These are phyloP conservation scores for Adansonia rubrostipa DNA, from an alignment of 441 rosid genomes.

Conservation along the genomic window DNA sequence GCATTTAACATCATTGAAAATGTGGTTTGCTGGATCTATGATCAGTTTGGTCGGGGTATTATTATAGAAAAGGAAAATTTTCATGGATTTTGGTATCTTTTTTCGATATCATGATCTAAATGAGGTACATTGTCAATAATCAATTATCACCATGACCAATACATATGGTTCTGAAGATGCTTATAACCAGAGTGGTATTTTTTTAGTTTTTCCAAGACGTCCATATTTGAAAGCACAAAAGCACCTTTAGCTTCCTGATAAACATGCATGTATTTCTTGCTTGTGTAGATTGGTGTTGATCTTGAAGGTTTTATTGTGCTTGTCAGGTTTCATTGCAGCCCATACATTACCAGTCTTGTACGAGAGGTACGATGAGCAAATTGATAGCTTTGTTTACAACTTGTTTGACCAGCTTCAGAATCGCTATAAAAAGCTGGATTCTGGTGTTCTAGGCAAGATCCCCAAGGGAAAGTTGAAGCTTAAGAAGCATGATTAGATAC, in stretches of 20 bases:
- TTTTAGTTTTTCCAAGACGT: too few relatives aligned
- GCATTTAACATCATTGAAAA: neutral
- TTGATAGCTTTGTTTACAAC: constrained; percentile 63
- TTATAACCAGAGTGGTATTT: too few relatives aligned
- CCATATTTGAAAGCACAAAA: neutral
- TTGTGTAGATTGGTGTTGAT: neutral
- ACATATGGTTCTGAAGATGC: neutral
- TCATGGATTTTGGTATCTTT: neutral
- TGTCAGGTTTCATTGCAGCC: constrained; percentile 81
- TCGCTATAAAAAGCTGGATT: constrained; percentile 61
- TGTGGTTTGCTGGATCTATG: neutral
- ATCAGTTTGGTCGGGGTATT: neutral
- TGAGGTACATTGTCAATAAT: neutral
- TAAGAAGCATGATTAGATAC: constrained; percentile 69
- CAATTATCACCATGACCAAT: neutral
- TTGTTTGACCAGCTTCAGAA: constrained; percentile 64
- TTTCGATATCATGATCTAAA: neutral
- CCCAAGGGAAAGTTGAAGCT: constrained; percentile 61
- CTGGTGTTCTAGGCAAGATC: constrained; percentile 64
- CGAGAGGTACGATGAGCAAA: constrained; percentile 77
- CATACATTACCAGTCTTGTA: constrained; percentile 89
- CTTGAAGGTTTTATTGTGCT: constrained; percentile 17
- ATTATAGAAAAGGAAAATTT: neutral
- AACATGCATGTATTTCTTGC: too few relatives aligned
- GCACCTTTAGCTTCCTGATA: neutral